These are phyloP conservation scores for Euphorbia peplus DNA, from an alignment of 345 rosid species.

Conservation along the genomic window DNA sequence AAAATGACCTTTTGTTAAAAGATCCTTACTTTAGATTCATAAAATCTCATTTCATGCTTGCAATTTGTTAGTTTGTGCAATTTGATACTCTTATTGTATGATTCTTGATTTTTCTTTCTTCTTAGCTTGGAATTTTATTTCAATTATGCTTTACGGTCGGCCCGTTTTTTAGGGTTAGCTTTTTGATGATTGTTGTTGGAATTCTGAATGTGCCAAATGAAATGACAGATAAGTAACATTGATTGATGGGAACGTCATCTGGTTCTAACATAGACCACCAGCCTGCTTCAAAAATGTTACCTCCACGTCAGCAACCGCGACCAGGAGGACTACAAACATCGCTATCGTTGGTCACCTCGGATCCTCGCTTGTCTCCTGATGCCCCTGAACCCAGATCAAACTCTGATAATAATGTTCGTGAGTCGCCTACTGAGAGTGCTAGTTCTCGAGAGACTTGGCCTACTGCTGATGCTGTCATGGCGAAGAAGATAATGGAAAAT, in stretches of 20 bases:
- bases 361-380: conserved; percentile 61
- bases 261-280: conserved; percentile 79
- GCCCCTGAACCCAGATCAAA: conserved; percentile 60
- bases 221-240: conserved; percentile 5
- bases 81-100: not conserved
- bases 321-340: conserved; percentile 59
- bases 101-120: not conserved
- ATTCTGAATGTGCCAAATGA: not conserved
- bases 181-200: not conserved
- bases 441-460: conserved; percentile 98
- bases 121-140: not conserved
- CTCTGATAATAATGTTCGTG: conserved; percentile 67
- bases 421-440: conserved; percentile 97
- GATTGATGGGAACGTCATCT: conserved; percentile 82
- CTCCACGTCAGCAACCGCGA: conserved; percentile 84
- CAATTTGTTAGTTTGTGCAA: not conserved
- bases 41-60: not conserved
- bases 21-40: not conserved
- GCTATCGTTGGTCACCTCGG: conserved; percentile 60
- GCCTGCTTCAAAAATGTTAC: conserved; percentile 61
- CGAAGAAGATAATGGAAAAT: conserved; percentile 67
- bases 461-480: conserved; percentile 52
- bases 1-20: not conserved
- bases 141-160: not conserved
- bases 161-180: not conserved